These are phyloP conservation scores for Chytriomyces hyalinus DNA, from an alignment of 192 early-diverging fungal genomes.

Conservation along the genomic window DNA sequence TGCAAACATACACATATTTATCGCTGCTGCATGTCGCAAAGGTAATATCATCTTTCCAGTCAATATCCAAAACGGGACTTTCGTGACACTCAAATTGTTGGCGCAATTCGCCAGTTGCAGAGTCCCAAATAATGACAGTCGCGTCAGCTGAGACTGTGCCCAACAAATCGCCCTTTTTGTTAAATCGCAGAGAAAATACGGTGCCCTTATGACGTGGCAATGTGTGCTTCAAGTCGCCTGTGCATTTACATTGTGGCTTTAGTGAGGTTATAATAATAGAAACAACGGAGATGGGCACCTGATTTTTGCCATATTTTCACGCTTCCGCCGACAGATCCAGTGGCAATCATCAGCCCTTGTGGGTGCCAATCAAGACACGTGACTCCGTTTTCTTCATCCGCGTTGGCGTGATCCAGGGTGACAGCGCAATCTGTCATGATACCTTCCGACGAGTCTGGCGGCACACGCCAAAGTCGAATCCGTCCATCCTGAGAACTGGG, in stretches of 20 bases:
- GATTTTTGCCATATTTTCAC: constrained; percentile 80
- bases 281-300: constrained; percentile 14
- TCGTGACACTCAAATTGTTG: constrained; percentile 75
- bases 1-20: constrained; percentile 79
- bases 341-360: constrained; percentile 76
- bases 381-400: constrained; percentile 65
- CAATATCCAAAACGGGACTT: constrained; percentile 74
- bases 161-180: constrained; percentile 75
- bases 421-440: constrained; percentile 58
- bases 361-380: constrained; percentile 88
- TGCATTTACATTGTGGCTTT: neutral
- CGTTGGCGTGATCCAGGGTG: constrained; percentile 54
- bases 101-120: constrained; percentile 68
- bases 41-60: constrained; percentile 91
- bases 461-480: constrained; percentile 84
- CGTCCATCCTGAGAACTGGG: constrained; percentile 78
- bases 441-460: constrained; percentile 51
- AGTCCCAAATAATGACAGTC: constrained; percentile 86
- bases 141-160: constrained; percentile 80
- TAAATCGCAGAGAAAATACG: constrained; percentile 87
- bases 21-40: constrained; percentile 90
- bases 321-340: constrained; percentile 84
- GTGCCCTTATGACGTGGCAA: constrained; percentile 78
- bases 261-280: neutral
- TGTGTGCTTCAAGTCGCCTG: constrained; percentile 64